A percentile compares a stretch with the other conserved stretches of the same genome.
phyloP scores from a whole-genome alignment of 345 rosid genomes.

The Boechera stricta region DNA sequence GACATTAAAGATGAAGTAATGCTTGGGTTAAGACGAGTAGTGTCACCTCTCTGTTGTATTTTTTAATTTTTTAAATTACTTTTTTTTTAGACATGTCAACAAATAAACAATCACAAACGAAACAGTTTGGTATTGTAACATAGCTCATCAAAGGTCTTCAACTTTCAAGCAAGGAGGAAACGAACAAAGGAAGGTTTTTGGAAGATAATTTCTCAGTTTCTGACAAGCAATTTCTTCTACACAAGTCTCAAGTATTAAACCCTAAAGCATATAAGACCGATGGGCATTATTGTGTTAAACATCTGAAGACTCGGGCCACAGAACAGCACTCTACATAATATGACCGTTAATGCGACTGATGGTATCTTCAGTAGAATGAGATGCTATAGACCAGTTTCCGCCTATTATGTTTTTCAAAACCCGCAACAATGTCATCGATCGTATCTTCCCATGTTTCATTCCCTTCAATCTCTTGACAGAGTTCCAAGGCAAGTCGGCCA shows the following conservation, averaged over 20 bases:
- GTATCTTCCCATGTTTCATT: constrained; percentile 89
- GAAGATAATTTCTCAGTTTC: constrained; percentile 7
- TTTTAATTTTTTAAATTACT: not conserved
- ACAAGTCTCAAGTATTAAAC: not conserved
- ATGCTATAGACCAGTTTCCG: constrained; percentile 76
- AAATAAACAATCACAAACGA: constrained; percentile 1
- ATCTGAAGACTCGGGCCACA: not conserved
- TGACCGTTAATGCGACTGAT: not conserved
- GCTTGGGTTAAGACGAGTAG: constrained; percentile 21
- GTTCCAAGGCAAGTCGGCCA: constrained; percentile 79
- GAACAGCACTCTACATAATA: constrained; percentile 12
- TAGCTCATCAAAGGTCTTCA: not conserved
- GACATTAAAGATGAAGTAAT: constrained; percentile 39
- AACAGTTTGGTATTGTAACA: not conserved
- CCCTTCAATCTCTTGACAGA: constrained; percentile 91
- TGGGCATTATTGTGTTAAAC: not conserved
- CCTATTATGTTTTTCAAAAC: constrained; percentile 77
- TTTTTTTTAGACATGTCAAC: not conserved
- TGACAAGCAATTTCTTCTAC: constrained; percentile 10
- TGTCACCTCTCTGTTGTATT: constrained; percentile 24
- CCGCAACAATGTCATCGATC: constrained; percentile 69
- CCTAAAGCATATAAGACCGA: not conserved
- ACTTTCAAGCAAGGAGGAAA: constrained; percentile 8
- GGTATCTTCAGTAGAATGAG: constrained; percentile 68
- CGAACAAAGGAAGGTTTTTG: constrained; percentile 11